phyloP scores from a whole-genome alignment of 2,329 filamentous ascomycete species.

The Talaromyces marneffei region DNA sequence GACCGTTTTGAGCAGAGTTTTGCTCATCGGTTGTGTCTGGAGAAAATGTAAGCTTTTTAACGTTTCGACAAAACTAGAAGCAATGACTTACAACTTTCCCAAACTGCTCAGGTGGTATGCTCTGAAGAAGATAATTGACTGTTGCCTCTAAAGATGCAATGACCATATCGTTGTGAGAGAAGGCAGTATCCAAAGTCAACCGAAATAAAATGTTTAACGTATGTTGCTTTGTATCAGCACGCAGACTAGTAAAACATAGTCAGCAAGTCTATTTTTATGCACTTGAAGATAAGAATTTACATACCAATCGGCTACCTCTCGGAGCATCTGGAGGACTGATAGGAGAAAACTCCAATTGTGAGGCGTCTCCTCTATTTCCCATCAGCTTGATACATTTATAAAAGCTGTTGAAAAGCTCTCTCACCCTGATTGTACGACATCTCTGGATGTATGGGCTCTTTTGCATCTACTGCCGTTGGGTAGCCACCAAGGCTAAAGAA shows the following conservation, averaged over 20 bases:
- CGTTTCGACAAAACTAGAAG: background rate
- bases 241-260: slow-evolving; percentile 26
- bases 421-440: slow-evolving; percentile 10
- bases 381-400: background rate
- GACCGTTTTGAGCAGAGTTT: slow-evolving; percentile 29
- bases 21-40: slow-evolving; percentile 28
- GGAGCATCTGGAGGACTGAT: slow-evolving; percentile 31
- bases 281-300: background rate
- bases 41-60: background rate
- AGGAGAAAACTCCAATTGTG: slow-evolving; percentile 23
- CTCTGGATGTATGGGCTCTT: slow-evolving; percentile 25
- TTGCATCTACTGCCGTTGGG: slow-evolving; percentile 39
- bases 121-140: slow-evolving; percentile 28
- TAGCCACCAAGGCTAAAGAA: slow-evolving; percentile 56
- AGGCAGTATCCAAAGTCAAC: slow-evolving; percentile 31
- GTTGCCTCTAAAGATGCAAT: slow-evolving; percentile 30
- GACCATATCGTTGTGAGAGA: slow-evolving; percentile 26
- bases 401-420: background rate
- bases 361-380: slow-evolving; percentile 11
- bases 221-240: slow-evolving; percentile 27
- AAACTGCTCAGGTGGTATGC: slow-evolving; percentile 18
- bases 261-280: background rate
- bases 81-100: slow-evolving; percentile 21
- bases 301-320: slow-evolving; percentile 29
- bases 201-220: slow-evolving; percentile 32